phyloP scores from a whole-genome alignment of 78 protist genomes.

The Capsaspora owczarzaki region DNA sequence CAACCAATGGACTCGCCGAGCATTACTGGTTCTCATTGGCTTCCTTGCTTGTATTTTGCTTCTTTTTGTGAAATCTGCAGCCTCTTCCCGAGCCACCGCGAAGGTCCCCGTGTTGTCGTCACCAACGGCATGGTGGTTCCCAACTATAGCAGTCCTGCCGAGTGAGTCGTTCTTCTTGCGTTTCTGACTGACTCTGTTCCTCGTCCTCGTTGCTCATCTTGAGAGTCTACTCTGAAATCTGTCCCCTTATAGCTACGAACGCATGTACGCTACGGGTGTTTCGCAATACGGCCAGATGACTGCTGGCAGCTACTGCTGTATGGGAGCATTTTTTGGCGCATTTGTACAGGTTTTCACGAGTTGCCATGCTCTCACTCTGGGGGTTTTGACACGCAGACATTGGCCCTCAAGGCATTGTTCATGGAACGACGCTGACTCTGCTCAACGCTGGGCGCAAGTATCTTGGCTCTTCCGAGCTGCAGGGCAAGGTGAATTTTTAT shows the following conservation, averaged over 20 bases:
- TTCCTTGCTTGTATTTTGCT: not conserved
- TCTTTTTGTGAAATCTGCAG: not conserved
- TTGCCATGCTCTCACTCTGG: not conserved
- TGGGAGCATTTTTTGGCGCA: not conserved
- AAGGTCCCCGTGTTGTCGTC: not conserved
- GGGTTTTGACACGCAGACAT: not conserved
- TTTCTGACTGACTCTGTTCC: not conserved
- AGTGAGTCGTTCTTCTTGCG: not conserved
- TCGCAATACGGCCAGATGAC: not conserved
- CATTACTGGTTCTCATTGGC: not conserved
- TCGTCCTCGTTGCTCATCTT: not conserved
- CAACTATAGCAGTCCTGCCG: not conserved
- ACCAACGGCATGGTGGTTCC: not conserved
- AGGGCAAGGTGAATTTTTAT: not conserved
- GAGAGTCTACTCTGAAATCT: not conserved
- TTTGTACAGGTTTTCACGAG: not conserved
- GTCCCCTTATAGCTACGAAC: not conserved
- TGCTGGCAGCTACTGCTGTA: not conserved
- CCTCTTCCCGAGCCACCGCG: constrained; percentile 9
- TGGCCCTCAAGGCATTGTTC: not conserved
- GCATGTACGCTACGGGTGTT: not conserved
- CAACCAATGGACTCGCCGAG: not conserved
- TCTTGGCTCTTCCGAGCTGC: not conserved
- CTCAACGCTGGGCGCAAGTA: constrained; percentile 1
- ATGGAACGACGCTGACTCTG: not conserved